Evolutionary conservation across 2,329 filamentous ascomycete genomes (phyloP), one percentile per base, ranked within the genome.

Genomic region (Clathrospora elynae): DNA sequence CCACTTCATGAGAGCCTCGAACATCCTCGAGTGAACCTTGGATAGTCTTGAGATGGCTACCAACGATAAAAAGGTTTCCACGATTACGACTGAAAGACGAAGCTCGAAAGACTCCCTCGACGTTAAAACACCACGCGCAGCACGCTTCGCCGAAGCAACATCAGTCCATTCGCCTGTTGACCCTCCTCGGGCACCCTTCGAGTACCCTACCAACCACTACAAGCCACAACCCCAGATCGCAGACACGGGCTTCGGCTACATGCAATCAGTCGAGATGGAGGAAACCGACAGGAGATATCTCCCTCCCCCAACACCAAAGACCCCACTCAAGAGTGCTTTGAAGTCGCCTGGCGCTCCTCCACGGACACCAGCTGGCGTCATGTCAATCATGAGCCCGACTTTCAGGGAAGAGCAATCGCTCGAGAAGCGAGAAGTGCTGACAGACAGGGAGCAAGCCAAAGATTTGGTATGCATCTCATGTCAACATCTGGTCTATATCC

Each of bases 241-340:
- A 46, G 90, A 96, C 73, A 82, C 96, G 54, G 91, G 91, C 55
- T 96, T 97, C 71, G 90, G 91, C 68, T 96, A 96, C 74, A 87
- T 96, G 66, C 75, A 42, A 71, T 72, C 59, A 70, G 73, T 81
- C 59, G 77, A 81, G 47, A 78, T 84, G 62, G 73, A 77, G 51
- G 74, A 78, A 53, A 75, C 75, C 57, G 67, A 71, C 51, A 57
- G 55, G 42, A 73, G 68, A 52, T 72, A 73, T 47, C 70, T 77
- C 40, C 70, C 61, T 62, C 64, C 85, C 80, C 46, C 81, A 81
- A 76, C 85, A 24, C 88, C 89, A 38, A 85, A 80, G 59, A 87
- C 88, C 13, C 89, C 89, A 5, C 80, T 96, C 59, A 95, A 93
- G 78, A 95, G 90, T 71, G 91, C 90, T 39, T 80, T 96, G 78